Evolutionary conservation across 371 early-diverging fungal species (phyloP), one percentile per base, ranked within the genome.

Genomic region (Mycotypha africana): DNA sequence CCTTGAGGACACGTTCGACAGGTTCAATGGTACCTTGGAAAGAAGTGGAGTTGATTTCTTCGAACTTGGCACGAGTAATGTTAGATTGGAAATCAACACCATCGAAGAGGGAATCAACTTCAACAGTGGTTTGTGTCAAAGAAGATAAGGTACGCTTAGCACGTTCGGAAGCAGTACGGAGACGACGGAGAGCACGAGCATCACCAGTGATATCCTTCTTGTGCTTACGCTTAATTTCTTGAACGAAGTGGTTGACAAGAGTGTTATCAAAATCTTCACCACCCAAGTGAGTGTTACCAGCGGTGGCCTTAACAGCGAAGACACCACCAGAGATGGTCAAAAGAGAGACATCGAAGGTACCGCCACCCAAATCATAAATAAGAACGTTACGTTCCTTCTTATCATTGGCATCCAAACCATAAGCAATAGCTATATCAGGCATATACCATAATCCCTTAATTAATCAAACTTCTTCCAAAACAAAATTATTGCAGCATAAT

Each of bases 261-360:
- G 72, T 71, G 78, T 89, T 89, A 75, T 98, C 98, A 70, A 97
- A 93, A 75, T 98, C 97, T 72, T 97, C 97, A 55, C 99, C 99
- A 51, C 99, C 99, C 59, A 98, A 76, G 70, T 95, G 94, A 31
- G 92, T 94, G 79, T 94, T 91, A 70, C 95, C 95, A 73, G 88
- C 90, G 60, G 95, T 95, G 51, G 92, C 88, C 79, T 92, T 92
- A 66, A 91, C 92, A 63, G 92, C 95, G 58, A 95, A 91, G 60
- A 91, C 84, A 65, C 88, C 91, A 60, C 85, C 88, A 55, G 88
- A 86, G 56, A 91, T 91, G 63, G 90, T 86, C 40, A 95, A 68
- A 42, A 51, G 51, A 32, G 51, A 51, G 9, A 97, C 88, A 82
- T 95, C 95, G 71, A 95, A 91, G 48, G 95, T 94, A 76, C 95